Evolutionary conservation across 2,329 filamentous ascomycete genomes (phyloP).

Genomic region (Zasmidium cellare): DNA sequence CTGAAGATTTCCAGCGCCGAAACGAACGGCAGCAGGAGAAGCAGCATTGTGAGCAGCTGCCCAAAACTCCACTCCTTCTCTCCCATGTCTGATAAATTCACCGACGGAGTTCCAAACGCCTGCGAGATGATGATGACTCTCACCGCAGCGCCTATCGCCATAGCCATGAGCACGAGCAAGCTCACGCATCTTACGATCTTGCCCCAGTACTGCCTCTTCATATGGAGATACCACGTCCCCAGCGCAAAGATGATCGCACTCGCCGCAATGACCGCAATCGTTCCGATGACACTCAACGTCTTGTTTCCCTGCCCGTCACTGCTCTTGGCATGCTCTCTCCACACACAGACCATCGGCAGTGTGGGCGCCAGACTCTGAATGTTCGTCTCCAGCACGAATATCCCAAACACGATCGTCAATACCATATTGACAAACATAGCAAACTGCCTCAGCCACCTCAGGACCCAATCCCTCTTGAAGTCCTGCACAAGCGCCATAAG

Average conservation of each 20-base stretch:
- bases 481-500: conserved; percentile 66
- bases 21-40: conserved; percentile 61
- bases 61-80: conserved; percentile 65
- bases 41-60: conserved; percentile 59
- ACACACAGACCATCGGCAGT: conserved; percentile 63
- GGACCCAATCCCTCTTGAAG: conserved; percentile 66
- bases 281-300: conserved; percentile 55
- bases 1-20: conserved; percentile 60
- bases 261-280: conserved; percentile 60
- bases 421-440: conserved; percentile 67
- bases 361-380: conserved; percentile 52
- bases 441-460: conserved; percentile 64
- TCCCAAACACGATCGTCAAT: conserved; percentile 57
- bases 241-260: conserved; percentile 61
- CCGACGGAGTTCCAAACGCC: conserved; percentile 58
- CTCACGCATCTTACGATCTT: conserved; percentile 56
- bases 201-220: conserved; percentile 55
- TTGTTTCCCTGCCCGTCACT: conserved; percentile 29
- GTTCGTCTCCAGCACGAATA: conserved; percentile 59
- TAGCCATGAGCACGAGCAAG: conserved; percentile 51
- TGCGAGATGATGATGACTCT: conserved; percentile 60
- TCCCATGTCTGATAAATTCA: conserved; percentile 52
- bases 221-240: conserved; percentile 66
- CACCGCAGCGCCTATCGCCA: conserved; percentile 60
- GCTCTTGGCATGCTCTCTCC: conserved; percentile 46